Conservation (phyloP, 2,329 filamentous ascomycete genomes). For the Botryosphaeria dothidea region DNA sequence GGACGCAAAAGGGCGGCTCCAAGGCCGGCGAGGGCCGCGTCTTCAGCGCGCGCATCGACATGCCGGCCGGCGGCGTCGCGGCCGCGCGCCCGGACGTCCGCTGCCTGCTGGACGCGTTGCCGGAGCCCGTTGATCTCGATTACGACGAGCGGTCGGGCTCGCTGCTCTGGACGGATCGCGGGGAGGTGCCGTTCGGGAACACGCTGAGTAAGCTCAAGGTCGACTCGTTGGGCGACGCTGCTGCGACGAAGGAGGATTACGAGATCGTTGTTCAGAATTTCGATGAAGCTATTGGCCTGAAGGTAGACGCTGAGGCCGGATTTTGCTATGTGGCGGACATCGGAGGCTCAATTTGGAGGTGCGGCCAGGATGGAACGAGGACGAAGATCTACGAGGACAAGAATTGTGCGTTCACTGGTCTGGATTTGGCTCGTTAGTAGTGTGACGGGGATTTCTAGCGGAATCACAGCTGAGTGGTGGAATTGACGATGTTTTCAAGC, state of each 20-base stretch:
- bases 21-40: constrained; percentile 56
- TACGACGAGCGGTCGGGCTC: constrained; percentile 49
- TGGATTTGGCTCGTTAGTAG: background rate
- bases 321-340: constrained; percentile 26
- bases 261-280: constrained; percentile 25
- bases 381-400: constrained; percentile 5
- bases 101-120: constrained; percentile 46
- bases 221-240: background rate
- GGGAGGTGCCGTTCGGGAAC: constrained; percentile 58
- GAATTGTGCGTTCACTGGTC: constrained; percentile 1
- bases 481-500: no score
- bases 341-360: constrained; percentile 22
- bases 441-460: background rate
- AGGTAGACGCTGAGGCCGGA: constrained; percentile 21
- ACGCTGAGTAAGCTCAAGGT: constrained; percentile 47
- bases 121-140: constrained; percentile 57
- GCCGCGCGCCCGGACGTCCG: constrained; percentile 44
- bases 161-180: constrained; percentile 64
- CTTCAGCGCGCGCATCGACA: constrained; percentile 51
- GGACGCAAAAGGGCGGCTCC: constrained; percentile 60
- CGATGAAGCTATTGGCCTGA: constrained; percentile 29
- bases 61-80: constrained; percentile 36
- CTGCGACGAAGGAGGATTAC: background rate
- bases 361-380: constrained; percentile 2
- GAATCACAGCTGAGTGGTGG: no score